Percentiles rank a stretch among this genome's conserved stretches.
Conservation (phyloP, 352 stramenopile species). For the Globisporangium canariense region DNA sequence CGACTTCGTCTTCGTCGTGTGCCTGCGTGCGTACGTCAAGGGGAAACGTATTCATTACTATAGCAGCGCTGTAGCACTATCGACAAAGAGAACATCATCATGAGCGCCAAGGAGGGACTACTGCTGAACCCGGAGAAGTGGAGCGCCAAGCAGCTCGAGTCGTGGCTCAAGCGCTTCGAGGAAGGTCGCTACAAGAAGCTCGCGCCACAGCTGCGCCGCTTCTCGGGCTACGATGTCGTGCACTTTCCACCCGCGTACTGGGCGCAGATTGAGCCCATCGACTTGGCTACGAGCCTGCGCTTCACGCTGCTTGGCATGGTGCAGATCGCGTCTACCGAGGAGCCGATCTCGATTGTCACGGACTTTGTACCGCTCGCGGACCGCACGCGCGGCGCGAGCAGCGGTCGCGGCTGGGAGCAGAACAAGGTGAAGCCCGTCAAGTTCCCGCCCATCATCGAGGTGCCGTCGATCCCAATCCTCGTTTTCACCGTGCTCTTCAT, state of each 20-base stretch:
- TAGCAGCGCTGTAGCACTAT: background rate
- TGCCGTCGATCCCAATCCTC: slow-evolving; percentile 57
- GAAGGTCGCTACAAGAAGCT: slow-evolving; percentile 64
- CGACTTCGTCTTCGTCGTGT: background rate
- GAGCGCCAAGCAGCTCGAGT: slow-evolving; percentile 72
- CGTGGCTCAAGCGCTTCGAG: slow-evolving; percentile 77
- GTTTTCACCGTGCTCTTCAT: slow-evolving; percentile 49
- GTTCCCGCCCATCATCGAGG: slow-evolving; percentile 81
- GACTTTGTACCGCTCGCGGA: slow-evolving; percentile 62
- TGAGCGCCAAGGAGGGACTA: slow-evolving; percentile 89
- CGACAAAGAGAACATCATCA: slow-evolving; percentile 49
- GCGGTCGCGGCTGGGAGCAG: slow-evolving; percentile 19
- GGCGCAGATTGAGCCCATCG: slow-evolving; percentile 47
- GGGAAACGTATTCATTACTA: background rate
- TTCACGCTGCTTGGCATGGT: slow-evolving; percentile 87
- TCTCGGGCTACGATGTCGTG: slow-evolving; percentile 64
- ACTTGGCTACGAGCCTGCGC: slow-evolving; percentile 73
- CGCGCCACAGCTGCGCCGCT: slow-evolving; percentile 43
- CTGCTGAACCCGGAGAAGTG: slow-evolving; percentile 79
- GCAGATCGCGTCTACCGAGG: slow-evolving; percentile 66
- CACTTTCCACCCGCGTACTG: slow-evolving; percentile 62
- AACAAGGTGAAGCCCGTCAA: slow-evolving; percentile 46
- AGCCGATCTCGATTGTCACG: slow-evolving; percentile 67
- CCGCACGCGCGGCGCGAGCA: slow-evolving; percentile 13
- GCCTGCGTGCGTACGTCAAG: background rate